Percentiles rank a stretch among this genome's conserved stretches.
Evolutionary conservation across 257 asterid species (phyloP).

Genomic region (Plantago ovata): DNA sequence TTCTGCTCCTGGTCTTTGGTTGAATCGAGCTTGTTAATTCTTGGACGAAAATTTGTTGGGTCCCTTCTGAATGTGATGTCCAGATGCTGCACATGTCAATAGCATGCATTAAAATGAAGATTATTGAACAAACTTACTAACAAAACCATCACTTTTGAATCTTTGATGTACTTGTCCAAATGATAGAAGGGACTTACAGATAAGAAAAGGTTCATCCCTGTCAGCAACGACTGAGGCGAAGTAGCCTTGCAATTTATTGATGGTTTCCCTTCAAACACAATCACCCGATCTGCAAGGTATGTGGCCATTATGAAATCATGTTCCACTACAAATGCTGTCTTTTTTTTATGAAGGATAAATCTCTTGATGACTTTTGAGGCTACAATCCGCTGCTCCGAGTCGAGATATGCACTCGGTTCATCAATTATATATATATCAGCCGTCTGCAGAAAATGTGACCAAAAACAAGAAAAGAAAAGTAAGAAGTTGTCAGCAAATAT

Average conservation of each 20-base stretch:
- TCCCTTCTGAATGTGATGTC: conserved; percentile 94
- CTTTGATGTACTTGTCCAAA: too few species aligned
- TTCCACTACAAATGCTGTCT: conserved; percentile 95
- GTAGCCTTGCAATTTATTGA: conserved; percentile 86
- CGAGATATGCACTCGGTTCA: conserved; percentile 98
- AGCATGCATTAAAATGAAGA: conserved; percentile 1
- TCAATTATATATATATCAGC: conserved; percentile 96
- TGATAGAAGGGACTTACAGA: conserved; percentile 76
- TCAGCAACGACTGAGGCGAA: conserved; percentile 89
- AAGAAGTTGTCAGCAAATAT: conserved; percentile 7
- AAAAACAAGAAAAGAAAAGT: conserved; percentile 16
- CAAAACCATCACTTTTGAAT: neutral
- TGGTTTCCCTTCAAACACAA: conserved; percentile 87
- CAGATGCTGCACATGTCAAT: conserved; percentile 61
- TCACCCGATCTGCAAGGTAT: conserved; percentile 95
- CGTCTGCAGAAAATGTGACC: conserved; percentile 76
- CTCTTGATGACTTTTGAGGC: conserved; percentile 98
- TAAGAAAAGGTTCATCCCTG: conserved; percentile 97
- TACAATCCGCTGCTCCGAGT: conserved; percentile 98
- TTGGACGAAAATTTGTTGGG: conserved; percentile 90
- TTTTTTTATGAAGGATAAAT: conserved; percentile 91
- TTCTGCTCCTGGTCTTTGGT: conserved; percentile 98
- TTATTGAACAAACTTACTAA: too few species aligned
- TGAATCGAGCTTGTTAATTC: conserved; percentile 94
- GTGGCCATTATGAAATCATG: conserved; percentile 99